phyloP scores from a whole-genome alignment of 1,284 basidiomycete genomes.

The Apiotrichum siamense region DNA sequence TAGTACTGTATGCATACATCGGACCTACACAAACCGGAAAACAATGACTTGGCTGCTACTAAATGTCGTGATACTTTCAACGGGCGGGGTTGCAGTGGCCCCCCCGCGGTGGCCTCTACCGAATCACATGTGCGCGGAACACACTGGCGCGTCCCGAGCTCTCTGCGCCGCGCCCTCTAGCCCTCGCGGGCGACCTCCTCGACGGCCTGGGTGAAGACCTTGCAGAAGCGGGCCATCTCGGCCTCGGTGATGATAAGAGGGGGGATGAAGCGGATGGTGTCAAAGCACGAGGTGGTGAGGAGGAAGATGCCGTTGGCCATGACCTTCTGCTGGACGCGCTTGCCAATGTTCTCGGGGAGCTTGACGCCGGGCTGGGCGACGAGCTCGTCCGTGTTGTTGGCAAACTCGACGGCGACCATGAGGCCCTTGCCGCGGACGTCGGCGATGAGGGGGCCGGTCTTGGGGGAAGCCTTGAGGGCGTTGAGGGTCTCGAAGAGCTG shows the following conservation, averaged over 20 bases:
- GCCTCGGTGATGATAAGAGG: slow-evolving; percentile 60
- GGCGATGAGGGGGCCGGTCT: slow-evolving; percentile 49
- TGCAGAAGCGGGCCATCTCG: slow-evolving; percentile 57
- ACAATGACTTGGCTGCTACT: background rate
- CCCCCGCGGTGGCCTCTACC: too few species aligned
- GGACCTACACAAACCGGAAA: background rate
- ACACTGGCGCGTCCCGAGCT: background rate
- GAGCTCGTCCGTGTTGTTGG: slow-evolving; percentile 21
- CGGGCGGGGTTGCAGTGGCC: background rate
- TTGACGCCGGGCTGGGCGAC: slow-evolving; percentile 37
- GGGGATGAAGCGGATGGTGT: slow-evolving; percentile 60
- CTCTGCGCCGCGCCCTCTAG: slow-evolving; percentile 21
- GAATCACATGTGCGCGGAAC: background rate
- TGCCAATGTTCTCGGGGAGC: slow-evolving; percentile 62
- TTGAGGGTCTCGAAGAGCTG: slow-evolving; percentile 65
- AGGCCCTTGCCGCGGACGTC: slow-evolving; percentile 49
- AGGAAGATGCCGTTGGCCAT: slow-evolving; percentile 76
- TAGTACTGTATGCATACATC: background rate
- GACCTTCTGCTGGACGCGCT: slow-evolving; percentile 70
- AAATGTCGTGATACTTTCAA: background rate
- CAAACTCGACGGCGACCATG: slow-evolving; percentile 46
- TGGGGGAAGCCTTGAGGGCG: slow-evolving; percentile 41
- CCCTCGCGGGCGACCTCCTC: slow-evolving; percentile 58
- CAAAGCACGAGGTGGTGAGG: slow-evolving; percentile 47
- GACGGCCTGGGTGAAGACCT: slow-evolving; percentile 59